Evolutionary conservation across 805 yeast genomes (phyloP).

Genomic region (Suhomyces faveliae): DNA sequence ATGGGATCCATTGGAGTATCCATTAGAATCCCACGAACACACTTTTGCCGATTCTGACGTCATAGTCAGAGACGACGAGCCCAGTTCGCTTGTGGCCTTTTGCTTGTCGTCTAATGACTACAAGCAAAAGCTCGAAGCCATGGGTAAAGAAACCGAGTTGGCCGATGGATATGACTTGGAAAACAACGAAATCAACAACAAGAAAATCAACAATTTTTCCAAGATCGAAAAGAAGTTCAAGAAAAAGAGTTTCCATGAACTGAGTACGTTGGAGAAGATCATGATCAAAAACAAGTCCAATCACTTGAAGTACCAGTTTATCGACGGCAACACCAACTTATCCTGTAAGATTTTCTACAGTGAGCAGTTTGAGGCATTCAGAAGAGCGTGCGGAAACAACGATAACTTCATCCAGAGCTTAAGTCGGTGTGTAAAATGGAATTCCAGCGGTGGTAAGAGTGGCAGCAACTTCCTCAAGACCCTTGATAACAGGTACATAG

Average conservation of each 20-base stretch:
- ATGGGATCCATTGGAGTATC: slow-evolving; percentile 91
- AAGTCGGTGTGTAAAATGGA: slow-evolving; percentile 93
- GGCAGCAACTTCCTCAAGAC: slow-evolving; percentile 94
- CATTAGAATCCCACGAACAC: slow-evolving; percentile 78
- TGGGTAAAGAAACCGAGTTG: slow-evolving; percentile 23
- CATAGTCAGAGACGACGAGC: slow-evolving; percentile 93
- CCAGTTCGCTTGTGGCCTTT: slow-evolving; percentile 90
- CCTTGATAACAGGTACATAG: slow-evolving; percentile 81
- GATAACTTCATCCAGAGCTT: slow-evolving; percentile 82
- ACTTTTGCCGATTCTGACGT: slow-evolving; percentile 92
- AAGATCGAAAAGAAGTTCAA: slow-evolving; percentile 44
- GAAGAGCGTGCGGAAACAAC: slow-evolving; percentile 77
- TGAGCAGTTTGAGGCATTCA: slow-evolving; percentile 93
- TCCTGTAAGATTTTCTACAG: slow-evolving; percentile 94
- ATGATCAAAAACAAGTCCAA: slow-evolving; percentile 83
- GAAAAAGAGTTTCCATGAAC: slow-evolving; percentile 22
- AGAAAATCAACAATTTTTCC: slow-evolving; percentile 36
- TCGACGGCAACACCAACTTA: slow-evolving; percentile 73
- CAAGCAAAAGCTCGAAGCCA: slow-evolving; percentile 53
- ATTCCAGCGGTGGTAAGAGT: slow-evolving; percentile 93
- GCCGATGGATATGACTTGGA: slow-evolving; percentile 21
- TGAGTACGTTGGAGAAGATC: slow-evolving; percentile 53
- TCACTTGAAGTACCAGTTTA: slow-evolving; percentile 89
- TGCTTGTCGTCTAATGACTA: slow-evolving; percentile 87
- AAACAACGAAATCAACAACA: slow-evolving; percentile 27